Base-by-base conservation (phyloP, 805 yeast genomes). In the Candida germanica region DNA sequence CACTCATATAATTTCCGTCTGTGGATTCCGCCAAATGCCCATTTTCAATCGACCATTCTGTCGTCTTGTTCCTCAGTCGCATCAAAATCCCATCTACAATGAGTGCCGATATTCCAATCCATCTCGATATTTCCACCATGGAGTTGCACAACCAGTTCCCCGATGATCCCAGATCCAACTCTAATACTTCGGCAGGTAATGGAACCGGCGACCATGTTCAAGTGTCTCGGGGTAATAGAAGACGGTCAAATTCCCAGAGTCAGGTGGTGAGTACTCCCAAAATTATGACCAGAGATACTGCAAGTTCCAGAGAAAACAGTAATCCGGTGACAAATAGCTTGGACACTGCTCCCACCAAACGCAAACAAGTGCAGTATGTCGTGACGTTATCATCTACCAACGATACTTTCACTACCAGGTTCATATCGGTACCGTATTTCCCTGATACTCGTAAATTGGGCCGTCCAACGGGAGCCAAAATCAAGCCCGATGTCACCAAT, bases 391-490 rank as follows among this genome's bases (percentile, higher is more conserved):
- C 76, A 10, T 80, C 97, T 0, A 62, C 88, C 32, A 91, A 91
- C 58, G 86, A 77, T 33, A 82, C 96, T 0, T 88, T 89, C 54
- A 84, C 80, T 26, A 73, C 80, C 39, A 93, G 91, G 56, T 79
- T 83, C 35, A 65, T 93, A 26, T 77, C 77, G 10, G 80, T 93
- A 6, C 97, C 98, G 1, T 71, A 76, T 39, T 71, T 68, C 40
- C 98, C 99, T 0, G 88, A 85, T 10, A 80, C 87, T 3, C 62
- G 89, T 35, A 87, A 87, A 54, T 68, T 93, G 16, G 99, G 99
- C 1, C 74, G 99, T 37, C 98, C 95, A 31, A 81, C 85, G 12
- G 84, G 83, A 45, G 69, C 85, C 3, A 73, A 71, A 43, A 67
- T 71, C 30, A 69, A 71, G 38, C 78, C 77, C 24, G 76, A 71